Base-by-base conservation (phyloP, 2,329 filamentous ascomycete genomes). In the Coniochaeta ligniaria region DNA sequence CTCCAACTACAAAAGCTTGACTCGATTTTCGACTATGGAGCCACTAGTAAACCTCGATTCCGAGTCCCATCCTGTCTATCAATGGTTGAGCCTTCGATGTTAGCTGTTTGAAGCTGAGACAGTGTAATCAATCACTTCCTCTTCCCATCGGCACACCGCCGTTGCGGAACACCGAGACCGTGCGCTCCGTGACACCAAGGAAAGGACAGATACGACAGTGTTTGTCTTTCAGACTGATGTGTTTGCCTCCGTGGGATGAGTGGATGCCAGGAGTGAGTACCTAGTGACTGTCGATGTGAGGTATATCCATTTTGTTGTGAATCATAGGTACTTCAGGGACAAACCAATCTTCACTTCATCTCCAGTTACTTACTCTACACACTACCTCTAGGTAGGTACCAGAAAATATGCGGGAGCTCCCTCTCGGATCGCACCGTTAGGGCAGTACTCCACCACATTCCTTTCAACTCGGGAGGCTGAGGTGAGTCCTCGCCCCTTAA, bases 351-450 rank as follows among this genome's bases (percentile, higher is more conserved):
- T 36, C 35, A 36, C 12, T 36, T 36, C 35, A 8, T 36, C 12
- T 12, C 35, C 35, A 36, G 35, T 11, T 3, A 36, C 7, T n/a
- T n/a, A n/a, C n/a, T n/a, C n/a, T n/a, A n/a, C n/a, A n/a, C n/a
- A n/a, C n/a, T n/a, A n/a, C 12, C 35, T 36, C 35, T 9, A 36
- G 7, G 12, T 36, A 36, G 8, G 12, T 36, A 36, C 12, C 12
- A 58, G 24, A 2, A 45, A 58, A 58, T 38, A 31, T 43, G 36
- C 38, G 38, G 36, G 36, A 33, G 66, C 62, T 55, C 60, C 65
- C 63, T 65, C 63, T 66, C 60, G 60, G 59, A 65, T 65, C 60
- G 54, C 59, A 59, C 64, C 61, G 60, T 62, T 63, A 55, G 38
- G 38, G 57, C 60, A 63, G 56, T 47, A 11, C 38, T 33, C 47